Base-by-base conservation (phyloP, 1,284 basidiomycete species). In the Irpex lacteus region DNA sequence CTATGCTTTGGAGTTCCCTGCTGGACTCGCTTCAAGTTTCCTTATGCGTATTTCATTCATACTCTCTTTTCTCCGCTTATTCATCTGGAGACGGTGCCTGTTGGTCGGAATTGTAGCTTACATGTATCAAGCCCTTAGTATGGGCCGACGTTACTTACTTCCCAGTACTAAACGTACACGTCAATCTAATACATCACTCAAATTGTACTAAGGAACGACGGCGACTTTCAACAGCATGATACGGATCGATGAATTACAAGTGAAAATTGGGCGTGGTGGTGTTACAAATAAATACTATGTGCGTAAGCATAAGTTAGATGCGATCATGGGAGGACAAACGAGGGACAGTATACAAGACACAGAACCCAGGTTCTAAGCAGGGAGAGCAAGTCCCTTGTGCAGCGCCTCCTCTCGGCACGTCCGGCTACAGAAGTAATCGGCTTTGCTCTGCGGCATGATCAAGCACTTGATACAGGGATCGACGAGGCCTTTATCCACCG, bases 381-480 rank as follows among this genome's bases (percentile, higher is more conserved):
- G 26, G 9, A 37, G 11, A 13, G 54, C 32, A 4, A 21, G 36
- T 2, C 26, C 34, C 71, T 82, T 84, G 60, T 74, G 77, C 74
- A 82, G 67, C 18, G 83, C 80, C 62, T 83, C 81, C 58, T 84
- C 82, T 63, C 80, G 77, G 70, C 84, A 85, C 2, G 73, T 74
- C 63, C 76, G 74, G 11, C 80, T 75, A 67, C 84, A 85, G 68
- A 85, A 85, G 68, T 85, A 83, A 71, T 85, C 83, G 7, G 65
- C 72, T 37, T 78, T 80, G 63, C 80, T 78, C 71, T 85, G 83
- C n/a, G 83, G 83, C 64, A 80, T 71, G 38, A 74, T 73, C 66
- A 82, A 70, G 66, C 84, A 85, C 81, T 85, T 82, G 65, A 85
- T 84, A 65, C 84, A 85, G 5, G 80, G 76, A 8, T 74, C 71